These are phyloP conservation scores for Phaeotremella skinneri DNA, from an alignment of 768 basidiomycete species.

Conservation along the genomic window DNA sequence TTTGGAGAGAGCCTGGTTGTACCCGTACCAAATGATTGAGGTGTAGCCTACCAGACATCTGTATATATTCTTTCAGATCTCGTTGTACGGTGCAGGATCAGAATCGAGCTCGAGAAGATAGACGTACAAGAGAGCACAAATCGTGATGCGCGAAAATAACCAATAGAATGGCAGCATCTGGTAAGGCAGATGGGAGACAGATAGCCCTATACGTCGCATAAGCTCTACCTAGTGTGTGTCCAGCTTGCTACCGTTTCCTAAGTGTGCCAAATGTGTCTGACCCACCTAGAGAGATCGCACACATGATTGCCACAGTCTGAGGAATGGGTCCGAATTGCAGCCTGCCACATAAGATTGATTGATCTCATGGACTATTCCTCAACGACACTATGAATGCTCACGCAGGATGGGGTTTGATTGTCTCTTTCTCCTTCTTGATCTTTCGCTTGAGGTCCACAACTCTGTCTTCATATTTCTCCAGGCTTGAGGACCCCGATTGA, in stretches of 20 bases:
- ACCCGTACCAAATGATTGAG: conserved; percentile 41
- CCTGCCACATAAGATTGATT: conserved; percentile 20
- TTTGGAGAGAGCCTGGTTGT: conserved; percentile 29
- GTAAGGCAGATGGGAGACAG: conserved; percentile 15
- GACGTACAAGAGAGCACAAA: conserved; percentile 35
- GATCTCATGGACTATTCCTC: no score
- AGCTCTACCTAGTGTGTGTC: neutral
- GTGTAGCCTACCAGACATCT: conserved; percentile 33
- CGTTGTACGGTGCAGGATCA: neutral
- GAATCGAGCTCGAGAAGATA: neutral
- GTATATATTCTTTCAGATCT: neutral
- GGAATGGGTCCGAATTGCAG: conserved; percentile 40
- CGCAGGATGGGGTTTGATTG: conserved; percentile 35
- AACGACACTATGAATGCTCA: conserved; percentile 17
- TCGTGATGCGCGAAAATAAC: conserved; percentile 36
- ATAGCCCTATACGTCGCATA: conserved; percentile 5
- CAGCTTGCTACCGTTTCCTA: no score
- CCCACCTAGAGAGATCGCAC: conserved; percentile 35
- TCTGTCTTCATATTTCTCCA: conserved; percentile 19
- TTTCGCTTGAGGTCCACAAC: conserved; percentile 27
- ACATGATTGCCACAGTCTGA: conserved; percentile 41
- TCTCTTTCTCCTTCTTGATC: conserved; percentile 27
- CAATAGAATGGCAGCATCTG: conserved; percentile 35
- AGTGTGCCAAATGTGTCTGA: neutral
- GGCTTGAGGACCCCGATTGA: conserved; percentile 15